Percentiles rank a stretch among this genome's conserved stretches.
Conservation (phyloP, 495 filamentous ascomycete species). For the Cladorrhinum samala region DNA sequence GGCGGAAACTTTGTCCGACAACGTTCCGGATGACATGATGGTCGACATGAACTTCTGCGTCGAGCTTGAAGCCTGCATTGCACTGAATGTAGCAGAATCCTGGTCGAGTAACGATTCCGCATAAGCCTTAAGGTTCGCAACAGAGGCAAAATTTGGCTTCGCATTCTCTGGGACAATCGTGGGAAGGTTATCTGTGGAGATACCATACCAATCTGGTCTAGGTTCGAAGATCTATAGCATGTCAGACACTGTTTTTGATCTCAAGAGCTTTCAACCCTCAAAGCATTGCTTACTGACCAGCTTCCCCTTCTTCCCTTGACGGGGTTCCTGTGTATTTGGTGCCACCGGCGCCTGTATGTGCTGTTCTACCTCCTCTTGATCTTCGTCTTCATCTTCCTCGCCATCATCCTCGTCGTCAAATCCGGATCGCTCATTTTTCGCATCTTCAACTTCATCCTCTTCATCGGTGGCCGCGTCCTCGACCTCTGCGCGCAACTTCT, state of each 20-base stretch:
- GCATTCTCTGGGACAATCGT: conserved; percentile 39
- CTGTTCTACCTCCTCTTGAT: conserved; percentile 20
- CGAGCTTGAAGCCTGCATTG: conserved; percentile 54
- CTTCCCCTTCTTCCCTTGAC: conserved; percentile 26
- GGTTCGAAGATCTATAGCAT: conserved; percentile 59
- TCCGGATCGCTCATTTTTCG: conserved; percentile 20
- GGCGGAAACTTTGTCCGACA: conserved; percentile 94
- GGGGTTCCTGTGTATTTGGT: conserved; percentile 17
- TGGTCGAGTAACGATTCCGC: conserved; percentile 67
- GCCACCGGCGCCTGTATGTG: conserved; percentile 12
- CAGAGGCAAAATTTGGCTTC: conserved; percentile 48
- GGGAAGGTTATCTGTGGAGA: conserved; percentile 53
- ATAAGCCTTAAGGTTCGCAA: conserved; percentile 68
- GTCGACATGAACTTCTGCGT: conserved; percentile 90
- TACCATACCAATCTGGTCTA: conserved; percentile 79
- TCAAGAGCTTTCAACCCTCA: background rate
- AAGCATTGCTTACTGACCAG: conserved; percentile 33
- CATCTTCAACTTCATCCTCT: conserved; percentile 26
- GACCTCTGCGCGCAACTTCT: conserved; percentile 28
- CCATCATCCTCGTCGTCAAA: conserved; percentile 21
- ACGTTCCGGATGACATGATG: conserved; percentile 92
- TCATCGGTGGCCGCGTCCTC: conserved; percentile 29
- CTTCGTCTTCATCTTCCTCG: conserved; percentile 23
- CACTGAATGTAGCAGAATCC: conserved; percentile 60
- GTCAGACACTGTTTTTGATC: conserved; percentile 10